Base-by-base conservation (phyloP, 1,284 basidiomycete genomes). In the Caloboletus firmus region DNA sequence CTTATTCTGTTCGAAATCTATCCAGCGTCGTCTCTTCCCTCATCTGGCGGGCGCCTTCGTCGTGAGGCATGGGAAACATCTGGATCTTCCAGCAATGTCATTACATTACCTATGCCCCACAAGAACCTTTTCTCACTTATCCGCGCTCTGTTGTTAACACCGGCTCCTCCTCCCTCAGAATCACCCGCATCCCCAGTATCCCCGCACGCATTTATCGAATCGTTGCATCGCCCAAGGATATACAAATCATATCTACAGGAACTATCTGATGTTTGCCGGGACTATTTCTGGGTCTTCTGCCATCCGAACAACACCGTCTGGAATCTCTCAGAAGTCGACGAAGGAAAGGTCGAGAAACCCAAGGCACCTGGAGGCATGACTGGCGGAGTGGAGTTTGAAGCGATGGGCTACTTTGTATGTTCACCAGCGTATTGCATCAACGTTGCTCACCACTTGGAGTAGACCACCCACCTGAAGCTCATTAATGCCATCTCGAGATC, bases 221-320 rank as follows among this genome's bases (percentile, higher is more conserved):
- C 83, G 1, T 76, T 95, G 24, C 93, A 95, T 69, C 78, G 81
- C 4, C 87, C 91, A 1, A 78, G 95, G 42, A 85, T 95, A 45
- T 97, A 93, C 78, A 97, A 94, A 75, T 85, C 86, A 3, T 98
- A 95, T 73, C 76, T 99, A 13, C 84, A 87, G 62, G 95, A 98
- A 69, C 76, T 98, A 35, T 87, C 84, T 10, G 93, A 95, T 60
- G 79, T 96, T 3, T 95, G 95, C 67, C 76, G 94, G 18, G 96
- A 99, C 70, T 98, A 97, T 74, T 98, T 98, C 72, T 98, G 96
- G 94, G 90, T 99, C 51, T 98, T 98, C 74, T 98, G 96, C 68
- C 97, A 99, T 69, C 88, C 90, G 3, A 89, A 89, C 64, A 99
- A 99, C 66, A 84, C 85, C 1, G 86, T 96, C 43, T 98, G 95